These are phyloP conservation scores for Botrytis byssoidea DNA, from an alignment of 2,329 filamentous ascomycete genomes.

Conservation along the genomic window DNA sequence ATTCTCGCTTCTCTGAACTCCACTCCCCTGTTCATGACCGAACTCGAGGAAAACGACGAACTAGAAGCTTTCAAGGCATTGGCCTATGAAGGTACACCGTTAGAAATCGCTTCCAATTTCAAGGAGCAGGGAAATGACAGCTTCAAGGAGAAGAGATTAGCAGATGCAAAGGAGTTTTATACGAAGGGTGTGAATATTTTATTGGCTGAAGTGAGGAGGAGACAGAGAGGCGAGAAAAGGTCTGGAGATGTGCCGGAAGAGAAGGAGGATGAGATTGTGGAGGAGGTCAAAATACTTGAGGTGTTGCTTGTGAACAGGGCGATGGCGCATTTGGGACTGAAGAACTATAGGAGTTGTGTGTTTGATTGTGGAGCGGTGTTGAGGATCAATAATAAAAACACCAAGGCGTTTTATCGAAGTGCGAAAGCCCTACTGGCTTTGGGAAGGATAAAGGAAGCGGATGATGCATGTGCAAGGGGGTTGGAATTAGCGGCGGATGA, in stretches of 20 bases:
- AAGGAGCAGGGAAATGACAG: conserved; percentile 91
- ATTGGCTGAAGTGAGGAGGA: conserved; percentile 58
- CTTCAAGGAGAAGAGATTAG: conserved; percentile 70
- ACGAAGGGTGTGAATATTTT: conserved; percentile 78
- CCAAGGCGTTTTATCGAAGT: conserved; percentile 91
- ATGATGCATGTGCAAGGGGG: conserved; percentile 73
- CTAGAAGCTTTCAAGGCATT: conserved; percentile 86
- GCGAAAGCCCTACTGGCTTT: conserved; percentile 74
- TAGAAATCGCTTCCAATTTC: conserved; percentile 80
- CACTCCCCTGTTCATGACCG: conserved; percentile 92
- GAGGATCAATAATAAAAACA: conserved; percentile 72
- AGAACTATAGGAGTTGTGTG: conserved; percentile 85
- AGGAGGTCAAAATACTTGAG: conserved; percentile 66
- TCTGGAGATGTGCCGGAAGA: conserved; percentile 47
- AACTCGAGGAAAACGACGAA: conserved; percentile 79
- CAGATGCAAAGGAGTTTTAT: conserved; percentile 89
- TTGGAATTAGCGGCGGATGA: conserved; percentile 71
- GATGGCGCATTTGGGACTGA: conserved; percentile 81
- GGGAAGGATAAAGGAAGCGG: conserved; percentile 75
- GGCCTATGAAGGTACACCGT: conserved; percentile 86
- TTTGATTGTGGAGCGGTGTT: conserved; percentile 80
- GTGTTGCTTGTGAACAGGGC: conserved; percentile 83
- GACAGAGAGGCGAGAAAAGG: conserved; percentile 44
- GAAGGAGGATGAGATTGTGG: conserved; percentile 38
- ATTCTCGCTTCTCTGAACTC: conserved; percentile 64